Conservation (phyloP, 805 yeast genomes). For the Wickerhamiella dianesei region DNA sequence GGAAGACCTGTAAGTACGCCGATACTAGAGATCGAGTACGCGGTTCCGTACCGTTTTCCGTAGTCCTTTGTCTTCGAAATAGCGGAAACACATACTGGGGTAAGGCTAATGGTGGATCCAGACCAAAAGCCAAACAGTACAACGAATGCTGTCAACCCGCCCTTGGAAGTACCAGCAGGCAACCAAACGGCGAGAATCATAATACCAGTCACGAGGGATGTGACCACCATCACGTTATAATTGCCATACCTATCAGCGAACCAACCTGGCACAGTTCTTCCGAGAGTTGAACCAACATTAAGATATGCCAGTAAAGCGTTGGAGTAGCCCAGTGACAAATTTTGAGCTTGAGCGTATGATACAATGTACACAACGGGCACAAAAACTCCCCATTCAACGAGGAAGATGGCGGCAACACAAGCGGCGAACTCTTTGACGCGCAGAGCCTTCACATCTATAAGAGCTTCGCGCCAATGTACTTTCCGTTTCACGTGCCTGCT, state of each 20-base stretch:
- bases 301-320: conserved; percentile 36
- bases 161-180: conserved; percentile 34
- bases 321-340: conserved; percentile 23
- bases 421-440: conserved; percentile 20
- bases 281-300: conserved; percentile 38
- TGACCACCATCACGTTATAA: conserved; percentile 41
- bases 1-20: conserved; percentile 30
- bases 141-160: conserved; percentile 45
- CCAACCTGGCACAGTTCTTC: conserved; percentile 44
- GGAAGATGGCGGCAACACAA: conserved; percentile 23
- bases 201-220: conserved; percentile 31
- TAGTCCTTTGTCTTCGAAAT: conserved; percentile 49
- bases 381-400: conserved; percentile 40
- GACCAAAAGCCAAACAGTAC: conserved; percentile 23
- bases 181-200: conserved; percentile 44
- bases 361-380: conserved; percentile 42
- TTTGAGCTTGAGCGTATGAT: conserved; percentile 42
- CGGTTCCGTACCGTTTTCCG: conserved; percentile 58
- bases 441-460: conserved; percentile 23
- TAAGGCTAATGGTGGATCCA: conserved; percentile 38
- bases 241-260: conserved; percentile 43
- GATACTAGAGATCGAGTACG: conserved; percentile 35
- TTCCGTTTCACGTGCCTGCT: conserved; percentile 23
- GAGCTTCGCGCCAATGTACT: conserved; percentile 18
- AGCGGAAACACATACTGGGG: conserved; percentile 57